A percentile compares a stretch with the other conserved stretches of the same genome.
Conservation (phyloP, 257 asterid genomes). For the Solanum etuberosum region DNA sequence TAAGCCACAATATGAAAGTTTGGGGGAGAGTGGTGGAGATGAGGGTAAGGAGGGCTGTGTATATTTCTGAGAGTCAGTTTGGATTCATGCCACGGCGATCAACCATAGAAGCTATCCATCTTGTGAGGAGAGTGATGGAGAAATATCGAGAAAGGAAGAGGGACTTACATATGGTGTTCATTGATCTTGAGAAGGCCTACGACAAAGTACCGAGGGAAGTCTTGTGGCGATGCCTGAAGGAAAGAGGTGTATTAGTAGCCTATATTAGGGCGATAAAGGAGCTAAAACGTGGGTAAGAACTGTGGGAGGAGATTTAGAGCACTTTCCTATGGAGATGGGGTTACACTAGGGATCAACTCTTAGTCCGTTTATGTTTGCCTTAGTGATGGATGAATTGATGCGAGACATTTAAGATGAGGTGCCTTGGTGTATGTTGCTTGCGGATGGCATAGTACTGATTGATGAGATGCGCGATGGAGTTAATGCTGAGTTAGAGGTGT, state of each 20-base stretch:
- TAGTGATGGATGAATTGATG: not conserved
- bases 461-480: not conserved
- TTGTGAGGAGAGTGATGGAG: not conserved
- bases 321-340: not conserved
- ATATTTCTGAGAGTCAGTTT: not conserved
- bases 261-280: too few relatives aligned
- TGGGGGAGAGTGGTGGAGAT: not conserved
- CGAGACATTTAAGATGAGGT: not conserved
- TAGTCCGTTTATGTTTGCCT: not conserved
- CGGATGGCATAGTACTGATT: not conserved
- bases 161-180: not conserved
- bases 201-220: not conserved
- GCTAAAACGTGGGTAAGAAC: too few relatives aligned
- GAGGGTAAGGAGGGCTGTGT: not conserved
- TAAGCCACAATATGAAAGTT: not conserved
- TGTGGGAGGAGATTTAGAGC: not conserved
- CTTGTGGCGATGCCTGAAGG: too few relatives aligned
- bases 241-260: too few relatives aligned
- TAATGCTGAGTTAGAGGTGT: not conserved
- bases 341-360: not conserved
- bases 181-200: too few relatives aligned
- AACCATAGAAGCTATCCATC: not conserved
- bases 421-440: not conserved
- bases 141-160: not conserved
- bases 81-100: not conserved